Evolutionary conservation across 768 basidiomycete genomes (phyloP).

Genomic region (Suillus tomentosus): DNA sequence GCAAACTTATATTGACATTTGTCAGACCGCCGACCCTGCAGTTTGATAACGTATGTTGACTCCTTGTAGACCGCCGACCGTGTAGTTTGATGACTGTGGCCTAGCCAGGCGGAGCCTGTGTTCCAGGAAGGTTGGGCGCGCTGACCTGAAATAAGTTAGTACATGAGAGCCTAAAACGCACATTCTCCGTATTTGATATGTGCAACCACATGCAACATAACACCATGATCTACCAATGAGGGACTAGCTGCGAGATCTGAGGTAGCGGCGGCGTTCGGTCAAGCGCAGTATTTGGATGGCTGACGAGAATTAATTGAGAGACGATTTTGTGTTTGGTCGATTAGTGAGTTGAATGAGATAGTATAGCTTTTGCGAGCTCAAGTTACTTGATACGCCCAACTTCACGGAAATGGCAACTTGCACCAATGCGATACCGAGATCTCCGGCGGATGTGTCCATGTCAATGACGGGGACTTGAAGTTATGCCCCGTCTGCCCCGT

Average conservation of each 20-base stretch:
- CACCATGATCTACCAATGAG: not conserved
- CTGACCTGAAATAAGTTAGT: not conserved
- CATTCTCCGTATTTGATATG: not conserved
- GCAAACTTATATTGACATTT: not conserved
- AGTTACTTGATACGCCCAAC: not conserved
- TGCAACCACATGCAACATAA: not conserved
- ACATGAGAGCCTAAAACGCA: not conserved
- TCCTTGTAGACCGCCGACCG: no score
- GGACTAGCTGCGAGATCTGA: no score
- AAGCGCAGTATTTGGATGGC: not conserved
- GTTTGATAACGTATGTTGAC: no score
- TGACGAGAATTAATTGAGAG: not conserved
- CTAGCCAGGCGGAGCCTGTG: not conserved
- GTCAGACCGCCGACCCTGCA: not conserved
- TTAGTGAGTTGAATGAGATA: not conserved
- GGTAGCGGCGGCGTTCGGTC: not conserved
- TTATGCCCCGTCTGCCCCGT: not conserved
- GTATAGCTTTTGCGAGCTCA: no score
- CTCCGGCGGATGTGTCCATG: not conserved
- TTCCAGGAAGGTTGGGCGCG: not conserved
- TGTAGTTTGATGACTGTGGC: not conserved
- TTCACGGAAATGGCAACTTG: not conserved
- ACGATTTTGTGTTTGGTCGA: not conserved
- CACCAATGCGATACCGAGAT: not conserved
- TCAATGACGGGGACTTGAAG: not conserved